Evolutionary conservation across 2,329 filamentous ascomycete genomes (phyloP).

Genomic region (Xylariaceae sp.): DNA sequence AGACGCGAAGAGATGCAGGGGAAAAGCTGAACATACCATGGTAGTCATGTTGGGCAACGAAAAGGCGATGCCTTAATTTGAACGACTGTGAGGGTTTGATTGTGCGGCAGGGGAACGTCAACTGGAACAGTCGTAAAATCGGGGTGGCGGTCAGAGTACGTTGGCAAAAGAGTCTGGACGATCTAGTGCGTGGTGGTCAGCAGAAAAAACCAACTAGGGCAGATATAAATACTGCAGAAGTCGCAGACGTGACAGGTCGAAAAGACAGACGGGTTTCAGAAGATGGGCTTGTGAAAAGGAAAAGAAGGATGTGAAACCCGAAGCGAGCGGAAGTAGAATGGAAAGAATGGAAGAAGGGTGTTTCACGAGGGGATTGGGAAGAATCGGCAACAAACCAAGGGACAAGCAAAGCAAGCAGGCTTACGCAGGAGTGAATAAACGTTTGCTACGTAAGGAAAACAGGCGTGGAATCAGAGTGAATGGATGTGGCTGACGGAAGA

Average conservation of each 20-base stretch:
- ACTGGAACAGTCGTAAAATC: not conserved
- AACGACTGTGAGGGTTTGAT: not conserved
- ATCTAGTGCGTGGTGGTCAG: conserved; percentile 5
- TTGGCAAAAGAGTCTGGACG: conserved; percentile 1
- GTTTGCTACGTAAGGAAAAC: not conserved
- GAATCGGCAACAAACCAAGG: not conserved
- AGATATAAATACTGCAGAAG: not conserved
- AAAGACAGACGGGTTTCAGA: not conserved
- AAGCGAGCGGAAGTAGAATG: not conserved
- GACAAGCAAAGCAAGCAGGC: conserved; percentile 2
- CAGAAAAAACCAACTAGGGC: conserved; percentile 7
- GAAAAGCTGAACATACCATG: conserved; percentile 28
- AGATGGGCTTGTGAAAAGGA: not conserved
- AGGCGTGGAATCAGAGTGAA: conserved; percentile 4
- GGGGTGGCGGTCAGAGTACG: not conserved
- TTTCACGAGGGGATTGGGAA: not conserved
- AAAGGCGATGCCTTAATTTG: conserved; percentile 9
- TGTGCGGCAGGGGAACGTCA: conserved; percentile 5
- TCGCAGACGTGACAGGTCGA: not conserved
- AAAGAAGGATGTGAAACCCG: not conserved
- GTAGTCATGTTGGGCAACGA: conserved; percentile 31
- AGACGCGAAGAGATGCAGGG: not conserved
- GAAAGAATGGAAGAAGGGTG: not conserved
- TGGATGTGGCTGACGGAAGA: conserved; percentile 6
- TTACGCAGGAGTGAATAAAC: conserved; percentile 1